A percentile compares a stretch with the other conserved stretches of the same genome.
Evolutionary conservation across 2,329 filamentous ascomycete genomes (phyloP).

Genomic region (Cryphonectria carpinicola): DNA sequence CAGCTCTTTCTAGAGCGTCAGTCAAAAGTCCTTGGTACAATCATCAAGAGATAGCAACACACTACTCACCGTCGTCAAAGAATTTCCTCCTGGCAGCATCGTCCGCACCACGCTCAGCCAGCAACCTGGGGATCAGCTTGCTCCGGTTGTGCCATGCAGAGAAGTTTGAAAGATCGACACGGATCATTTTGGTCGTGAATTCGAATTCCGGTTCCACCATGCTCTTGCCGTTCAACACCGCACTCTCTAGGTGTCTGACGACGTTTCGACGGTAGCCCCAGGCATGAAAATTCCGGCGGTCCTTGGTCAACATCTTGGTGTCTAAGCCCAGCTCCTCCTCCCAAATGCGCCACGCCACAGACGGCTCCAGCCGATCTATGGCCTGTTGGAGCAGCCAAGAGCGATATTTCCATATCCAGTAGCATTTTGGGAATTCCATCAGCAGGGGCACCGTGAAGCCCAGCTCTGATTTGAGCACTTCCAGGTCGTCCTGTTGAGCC

Average conservation of each 20-base stretch:
- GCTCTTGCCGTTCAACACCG: constrained; percentile 55
- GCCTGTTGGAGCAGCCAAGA: constrained; percentile 80
- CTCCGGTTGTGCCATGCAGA: constrained; percentile 95
- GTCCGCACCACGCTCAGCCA: constrained; percentile 71
- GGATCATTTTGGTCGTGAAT: constrained; percentile 90
- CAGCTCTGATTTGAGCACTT: constrained; percentile 73
- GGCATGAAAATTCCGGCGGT: constrained; percentile 93
- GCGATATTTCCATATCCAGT: constrained; percentile 99
- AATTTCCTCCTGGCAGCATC: constrained; percentile 67
- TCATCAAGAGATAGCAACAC: neutral
- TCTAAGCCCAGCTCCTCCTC: constrained; percentile 80
- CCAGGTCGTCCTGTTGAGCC: constrained; percentile 39
- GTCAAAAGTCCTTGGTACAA: neutral
- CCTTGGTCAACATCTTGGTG: constrained; percentile 83
- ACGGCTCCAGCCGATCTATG: constrained; percentile 62
- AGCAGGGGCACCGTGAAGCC: constrained; percentile 83
- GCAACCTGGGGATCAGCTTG: constrained; percentile 76
- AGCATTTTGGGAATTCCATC: constrained; percentile 89
- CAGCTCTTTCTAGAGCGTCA: constrained; percentile 61
- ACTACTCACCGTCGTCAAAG: constrained; percentile 67
- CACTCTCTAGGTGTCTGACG: constrained; percentile 73
- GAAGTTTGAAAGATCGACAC: constrained; percentile 87
- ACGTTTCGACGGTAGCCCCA: constrained; percentile 90
- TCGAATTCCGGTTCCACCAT: constrained; percentile 82
- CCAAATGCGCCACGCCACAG: constrained; percentile 72